Conservation (phyloP, 139 green algal species). For the Chlamydomonas eustigma region DNA sequence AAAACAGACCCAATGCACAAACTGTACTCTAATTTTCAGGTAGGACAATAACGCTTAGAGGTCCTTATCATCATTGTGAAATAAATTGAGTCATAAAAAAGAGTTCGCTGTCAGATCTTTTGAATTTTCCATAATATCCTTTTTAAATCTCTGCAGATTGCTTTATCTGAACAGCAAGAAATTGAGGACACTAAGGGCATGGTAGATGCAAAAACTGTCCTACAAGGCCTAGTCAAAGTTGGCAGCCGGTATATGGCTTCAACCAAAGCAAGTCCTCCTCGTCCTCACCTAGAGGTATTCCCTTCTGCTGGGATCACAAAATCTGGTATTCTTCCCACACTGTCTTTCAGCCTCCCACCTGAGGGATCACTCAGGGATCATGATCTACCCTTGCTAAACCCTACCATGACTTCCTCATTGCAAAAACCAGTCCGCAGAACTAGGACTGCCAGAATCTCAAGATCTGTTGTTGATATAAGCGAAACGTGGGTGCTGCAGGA, state of each 20-base stretch:
- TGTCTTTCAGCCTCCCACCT: background rate
- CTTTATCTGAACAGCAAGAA: background rate
- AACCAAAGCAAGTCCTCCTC: background rate
- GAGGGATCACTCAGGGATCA: background rate
- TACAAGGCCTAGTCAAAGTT: background rate
- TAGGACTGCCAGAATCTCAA: background rate
- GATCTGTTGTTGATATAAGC: too few relatives aligned
- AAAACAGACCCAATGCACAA: too few relatives aligned
- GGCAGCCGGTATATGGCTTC: background rate
- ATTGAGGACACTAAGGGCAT: background rate
- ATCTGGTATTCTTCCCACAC: background rate
- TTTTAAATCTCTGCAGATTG: background rate
- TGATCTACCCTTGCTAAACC: too few relatives aligned
- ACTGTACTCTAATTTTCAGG: too few relatives aligned
- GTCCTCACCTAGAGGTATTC: too few relatives aligned
- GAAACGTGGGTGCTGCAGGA: too few relatives aligned
- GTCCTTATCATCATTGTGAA: too few relatives aligned
- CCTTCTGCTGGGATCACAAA: background rate
- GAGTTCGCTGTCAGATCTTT: too few relatives aligned
- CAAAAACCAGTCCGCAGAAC: background rate
- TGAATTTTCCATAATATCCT: too few relatives aligned
- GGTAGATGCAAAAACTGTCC: background rate
- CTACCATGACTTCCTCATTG: too few relatives aligned
- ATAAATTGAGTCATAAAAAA: too few relatives aligned
- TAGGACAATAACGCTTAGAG: too few relatives aligned